Evolutionary conservation across 108 stramenopile species (phyloP), one percentile per base, ranked within the genome.

Genomic region (Aurantiochytrium sp.): DNA sequence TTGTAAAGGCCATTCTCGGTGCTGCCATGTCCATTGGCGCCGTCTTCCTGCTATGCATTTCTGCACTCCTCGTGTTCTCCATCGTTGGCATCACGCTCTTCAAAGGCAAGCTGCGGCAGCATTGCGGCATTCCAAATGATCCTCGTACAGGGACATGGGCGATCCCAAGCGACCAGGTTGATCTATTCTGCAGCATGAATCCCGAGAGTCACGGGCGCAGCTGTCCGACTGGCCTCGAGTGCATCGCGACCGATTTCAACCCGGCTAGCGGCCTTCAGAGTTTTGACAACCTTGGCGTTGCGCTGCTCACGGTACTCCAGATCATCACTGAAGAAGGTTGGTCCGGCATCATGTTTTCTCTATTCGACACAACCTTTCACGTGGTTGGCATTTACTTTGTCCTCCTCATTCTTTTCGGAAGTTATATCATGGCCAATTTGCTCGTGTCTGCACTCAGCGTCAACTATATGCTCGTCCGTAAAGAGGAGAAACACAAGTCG

Each of bases 271-370:
- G 95, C 19, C 93, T 93, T 64, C 95, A 94, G 4, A 88, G 55
- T 44, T 95, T 94, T 59, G 94, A 96, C 88, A 89, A 93, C 87
- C 91, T 95, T 55, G 45, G 55, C 55, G 60, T 88, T 19, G 94
- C 95, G 5, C 94, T 95, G 43, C 25, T 95, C 58, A 93, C 93
- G 4, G 89, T 93, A 23, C 95, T 96, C 73, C 96, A 96, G 91
- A 87, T 92, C 53, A 90, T 95, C 59, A 95, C 95, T 72, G 88
- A 94, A 89, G 95, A 96, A 93, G 96, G 95, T 4, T 95, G 95
- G 95, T 87, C 90, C 19, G 87, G 89, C 47, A 92, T 95, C 59
- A 92, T 95, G 92, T 93, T 94, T 59, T 88, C 91, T 60, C 58
- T 92, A n/a, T 83, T 83, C 4, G 76, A 83, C 76, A 83, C 76